Evolutionary conservation across 441 rosid species (phyloP), one percentile per base, ranked within the genome.

Genomic region (Raphanus hybrid): DNA sequence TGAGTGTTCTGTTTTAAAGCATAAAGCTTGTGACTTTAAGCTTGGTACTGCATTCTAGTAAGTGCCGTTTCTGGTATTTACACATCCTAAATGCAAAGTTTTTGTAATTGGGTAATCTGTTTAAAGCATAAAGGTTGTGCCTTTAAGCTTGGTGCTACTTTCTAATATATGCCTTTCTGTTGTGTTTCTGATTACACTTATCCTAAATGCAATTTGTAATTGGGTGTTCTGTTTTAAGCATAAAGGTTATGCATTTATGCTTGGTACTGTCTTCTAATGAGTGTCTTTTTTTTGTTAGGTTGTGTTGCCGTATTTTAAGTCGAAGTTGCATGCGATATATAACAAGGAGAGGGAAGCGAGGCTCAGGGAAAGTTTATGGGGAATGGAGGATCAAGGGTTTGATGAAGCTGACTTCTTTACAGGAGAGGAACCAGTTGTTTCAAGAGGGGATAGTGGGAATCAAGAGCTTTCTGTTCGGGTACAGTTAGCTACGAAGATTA

Each of bases 301-400:
- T 81, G 97, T 92, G 58, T 76, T 93, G 84, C 99, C 98, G n/a
- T 96, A 96, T 88, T 85, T 91, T 18, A 96, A 91, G 87, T 92
- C 97, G 32, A 96, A 93, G 83, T 81, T 96, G 86, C 88, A 91
- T 82, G 90, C 99, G 3, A 75, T 91, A 61, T 96, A 96, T 85
- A 91, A 91, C 85, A 92, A 83, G 85, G 97, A 96, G 89, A 93
- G 98, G 88, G 98, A 96, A 86, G 96, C 96, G 55, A 90, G 94
- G 84, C 96, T 93, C 78, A 91, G 90, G 76, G 96, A 93, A 60
- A 96, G 98, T 78, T 87, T 96, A 74, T 96, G 99, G 99, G 99
- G 99, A 75, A 73, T 84, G 74, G 89, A 78, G 16, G 97, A 85
- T 69, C 94, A 85, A 78, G 82, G 87, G 71, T 85, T 92, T 73